Evolutionary conservation across 495 filamentous ascomycete species (phyloP), one percentile per base, ranked within the genome.

Genomic region (Aspergillus olivimuriae): DNA sequence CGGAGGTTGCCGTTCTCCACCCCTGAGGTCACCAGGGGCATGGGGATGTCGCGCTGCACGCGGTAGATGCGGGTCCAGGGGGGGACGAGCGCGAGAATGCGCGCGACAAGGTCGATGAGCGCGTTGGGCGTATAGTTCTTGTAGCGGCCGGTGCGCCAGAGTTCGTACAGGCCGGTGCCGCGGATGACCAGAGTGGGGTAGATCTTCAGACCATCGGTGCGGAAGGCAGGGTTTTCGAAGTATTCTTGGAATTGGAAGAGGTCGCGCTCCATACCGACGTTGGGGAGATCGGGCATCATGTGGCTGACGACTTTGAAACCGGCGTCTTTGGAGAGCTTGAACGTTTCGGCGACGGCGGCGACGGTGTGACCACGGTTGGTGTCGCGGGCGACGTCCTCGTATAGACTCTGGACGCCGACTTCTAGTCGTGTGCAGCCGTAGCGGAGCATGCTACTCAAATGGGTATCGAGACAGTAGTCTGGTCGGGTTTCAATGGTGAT

Each of bases 221-320:
- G 82, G 69, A 98, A 97, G 47, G 77, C 86, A 8, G 92, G 92
- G 62, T 94, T 96, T 63, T 92, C 88, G 51, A 98, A 98, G 63
- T 98, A 98, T 64, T 98, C 92, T 46, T 83, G 76, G 68, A 98
- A 98, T 52, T 98, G 92, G 57, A 91, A 89, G 19, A 98, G 70
- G 60, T 98, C 92, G 47, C 92, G 84, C 66, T 97, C 94, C 86
- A 96, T 94, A 43, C 92, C 92, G 4, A 98, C 92, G 55, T 98
- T 98, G 10, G 92, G 92, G 20, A 98, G 72, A 58, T 98, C 92
- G 11, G 92, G 92, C 92, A 98, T 98, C 92, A 98, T 98, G 64
- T 98, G 92, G 48, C 84, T 89, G 51, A 98, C 92, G 5, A 98
- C 91, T 63, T 98, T 98, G 76, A 95, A 98, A 12, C 92, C 92